Evolutionary conservation across 176 grass and related monocot genomes (phyloP).

Genomic region (Alloteropsis semialata): DNA sequence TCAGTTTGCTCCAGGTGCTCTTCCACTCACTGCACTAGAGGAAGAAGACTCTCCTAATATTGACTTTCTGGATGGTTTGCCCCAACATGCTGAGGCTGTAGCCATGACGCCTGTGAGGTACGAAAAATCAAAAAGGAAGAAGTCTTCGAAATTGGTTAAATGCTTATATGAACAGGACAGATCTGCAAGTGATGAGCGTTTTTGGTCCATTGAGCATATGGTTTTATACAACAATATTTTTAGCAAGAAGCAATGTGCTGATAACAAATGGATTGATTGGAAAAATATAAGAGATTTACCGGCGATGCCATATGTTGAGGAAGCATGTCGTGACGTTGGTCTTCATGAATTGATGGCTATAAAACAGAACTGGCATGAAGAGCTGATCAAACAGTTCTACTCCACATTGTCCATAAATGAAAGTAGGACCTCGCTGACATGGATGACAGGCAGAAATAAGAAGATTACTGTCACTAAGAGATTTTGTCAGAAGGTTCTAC

Average conservation of each 20-base stretch:
- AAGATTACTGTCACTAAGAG: neutral
- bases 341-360: neutral
- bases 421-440: neutral
- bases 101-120: neutral
- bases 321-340: neutral
- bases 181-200: neutral
- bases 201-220: neutral
- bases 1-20: neutral
- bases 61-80: neutral
- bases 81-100: neutral
- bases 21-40: neutral
- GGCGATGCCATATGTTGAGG: neutral
- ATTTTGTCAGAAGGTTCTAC: neutral
- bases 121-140: neutral
- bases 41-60: neutral
- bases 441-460: neutral
- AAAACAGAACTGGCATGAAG: neutral
- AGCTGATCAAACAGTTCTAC: neutral
- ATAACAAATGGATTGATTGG: neutral
- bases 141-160: neutral
- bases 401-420: neutral
- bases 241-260: neutral
- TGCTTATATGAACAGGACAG: neutral
- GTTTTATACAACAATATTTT: neutral
- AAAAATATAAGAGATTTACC: neutral